These are phyloP conservation scores for Aspergillus leporis DNA, from an alignment of 495 filamentous ascomycete genomes.

Conservation along the genomic window DNA sequence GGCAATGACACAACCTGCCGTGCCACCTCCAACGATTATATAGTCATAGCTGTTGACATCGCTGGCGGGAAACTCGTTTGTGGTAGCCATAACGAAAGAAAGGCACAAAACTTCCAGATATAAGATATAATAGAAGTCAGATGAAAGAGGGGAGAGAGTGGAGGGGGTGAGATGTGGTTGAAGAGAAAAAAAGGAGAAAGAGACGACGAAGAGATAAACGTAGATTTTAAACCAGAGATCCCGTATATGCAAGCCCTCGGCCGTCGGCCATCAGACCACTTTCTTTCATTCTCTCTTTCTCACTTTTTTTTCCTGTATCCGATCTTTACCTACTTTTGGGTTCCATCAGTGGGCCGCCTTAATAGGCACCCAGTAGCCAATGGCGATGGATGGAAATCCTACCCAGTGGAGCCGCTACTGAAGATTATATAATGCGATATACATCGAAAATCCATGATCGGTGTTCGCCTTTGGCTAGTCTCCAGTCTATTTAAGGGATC, in stretches of 20 bases:
- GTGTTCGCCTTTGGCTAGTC: too few species aligned
- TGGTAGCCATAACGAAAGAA: slow-evolving; percentile 54
- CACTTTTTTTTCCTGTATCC: background rate
- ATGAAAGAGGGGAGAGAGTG: slow-evolving; percentile 7
- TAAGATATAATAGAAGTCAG: slow-evolving; percentile 5
- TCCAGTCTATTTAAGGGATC: background rate
- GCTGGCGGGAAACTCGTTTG: slow-evolving; percentile 56
- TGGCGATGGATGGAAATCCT: background rate
- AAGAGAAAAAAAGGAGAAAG: background rate
- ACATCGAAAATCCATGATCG: background rate
- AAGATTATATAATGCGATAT: background rate
- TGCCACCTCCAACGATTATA: slow-evolving; percentile 83
- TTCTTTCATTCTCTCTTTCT: slow-evolving; percentile 4
- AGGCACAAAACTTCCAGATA: background rate
- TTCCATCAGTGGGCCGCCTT: background rate
- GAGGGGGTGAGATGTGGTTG: slow-evolving; percentile 5
- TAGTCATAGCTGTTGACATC: slow-evolving; percentile 77
- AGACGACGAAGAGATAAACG: background rate
- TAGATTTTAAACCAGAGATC: slow-evolving; percentile 6
- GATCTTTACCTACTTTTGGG: background rate
- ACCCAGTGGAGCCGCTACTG: background rate
- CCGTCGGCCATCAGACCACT: slow-evolving; percentile 6
- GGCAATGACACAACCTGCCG: slow-evolving; percentile 84
- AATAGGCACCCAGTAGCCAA: background rate
- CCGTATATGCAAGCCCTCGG: slow-evolving; percentile 10